Evolutionary conservation across 2,329 filamentous ascomycete genomes (phyloP).

Genomic region (Rutstroemia sydowiana): DNA sequence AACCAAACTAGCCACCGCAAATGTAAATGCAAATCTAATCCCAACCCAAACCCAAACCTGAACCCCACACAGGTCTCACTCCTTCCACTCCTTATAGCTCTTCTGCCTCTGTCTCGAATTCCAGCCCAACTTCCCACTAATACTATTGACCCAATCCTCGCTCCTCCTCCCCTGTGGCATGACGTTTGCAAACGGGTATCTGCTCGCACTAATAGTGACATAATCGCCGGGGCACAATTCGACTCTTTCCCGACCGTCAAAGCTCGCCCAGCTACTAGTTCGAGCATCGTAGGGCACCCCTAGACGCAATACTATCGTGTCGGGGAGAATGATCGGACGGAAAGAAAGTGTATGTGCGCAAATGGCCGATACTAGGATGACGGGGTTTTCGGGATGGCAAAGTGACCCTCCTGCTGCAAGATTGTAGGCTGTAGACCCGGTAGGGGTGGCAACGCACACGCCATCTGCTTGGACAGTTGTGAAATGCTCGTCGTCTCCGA

Average conservation of each 20-base stretch:
- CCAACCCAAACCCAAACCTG: not conserved
- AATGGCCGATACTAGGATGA: conserved; percentile 89
- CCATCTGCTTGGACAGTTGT: conserved; percentile 91
- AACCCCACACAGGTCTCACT: too few species aligned
- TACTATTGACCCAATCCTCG: conserved; percentile 79
- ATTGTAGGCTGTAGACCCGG: conserved; percentile 92
- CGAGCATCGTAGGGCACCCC: conserved; percentile 93
- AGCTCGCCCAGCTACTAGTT: conserved; percentile 92
- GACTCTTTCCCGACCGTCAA: conserved; percentile 86
- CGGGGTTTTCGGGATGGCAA: conserved; percentile 92
- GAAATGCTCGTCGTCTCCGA: conserved; percentile 87
- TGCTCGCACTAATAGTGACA: conserved; percentile 72
- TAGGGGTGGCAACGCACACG: conserved; percentile 88
- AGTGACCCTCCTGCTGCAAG: conserved; percentile 91
- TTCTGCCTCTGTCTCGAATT: conserved; percentile 76
- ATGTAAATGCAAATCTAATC: not conserved
- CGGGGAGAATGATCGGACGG: conserved; percentile 90
- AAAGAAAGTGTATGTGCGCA: conserved; percentile 94
- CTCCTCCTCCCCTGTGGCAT: conserved; percentile 60
- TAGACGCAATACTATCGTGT: conserved; percentile 87
- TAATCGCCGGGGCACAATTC: conserved; percentile 75
- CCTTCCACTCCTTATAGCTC: conserved; percentile 38
- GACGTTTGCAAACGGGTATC: conserved; percentile 74
- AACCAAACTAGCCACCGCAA: not conserved
- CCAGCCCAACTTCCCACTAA: conserved; percentile 72